Percentiles rank a stretch among this genome's conserved stretches.
Evolutionary conservation across 768 basidiomycete genomes (phyloP).

Genomic region (Russula sp.): DNA sequence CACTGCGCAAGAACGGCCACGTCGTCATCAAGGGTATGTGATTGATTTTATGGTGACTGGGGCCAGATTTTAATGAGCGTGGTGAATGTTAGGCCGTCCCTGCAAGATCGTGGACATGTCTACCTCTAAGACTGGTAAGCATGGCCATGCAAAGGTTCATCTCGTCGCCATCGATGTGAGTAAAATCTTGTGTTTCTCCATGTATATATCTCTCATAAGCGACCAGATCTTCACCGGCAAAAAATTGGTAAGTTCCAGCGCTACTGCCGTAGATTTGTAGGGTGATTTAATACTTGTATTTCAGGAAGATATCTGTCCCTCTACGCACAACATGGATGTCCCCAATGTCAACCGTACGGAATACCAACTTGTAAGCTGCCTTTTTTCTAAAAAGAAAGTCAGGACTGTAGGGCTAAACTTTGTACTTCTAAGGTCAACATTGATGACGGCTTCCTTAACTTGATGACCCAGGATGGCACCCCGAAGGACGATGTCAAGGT

Average conservation of each 20-base stretch:
- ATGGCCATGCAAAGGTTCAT: slow-evolving; percentile 99
- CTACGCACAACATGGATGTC: slow-evolving; percentile 99
- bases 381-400: neutral
- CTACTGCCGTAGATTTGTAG: neutral
- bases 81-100: slow-evolving; percentile 15
- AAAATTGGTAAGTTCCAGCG: slow-evolving; percentile 67
- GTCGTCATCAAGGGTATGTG: slow-evolving; percentile 75
- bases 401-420: neutral
- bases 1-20: slow-evolving; percentile 85
- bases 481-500: slow-evolving; percentile 93
- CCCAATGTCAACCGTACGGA: slow-evolving; percentile 88
- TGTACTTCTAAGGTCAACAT: slow-evolving; percentile 57
- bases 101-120: slow-evolving; percentile 25
- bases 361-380: slow-evolving; percentile 69
- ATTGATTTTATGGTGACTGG: neutral
- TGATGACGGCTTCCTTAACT: slow-evolving; percentile 92
- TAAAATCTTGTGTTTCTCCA: slow-evolving; percentile 21
- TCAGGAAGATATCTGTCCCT: slow-evolving; percentile 90
- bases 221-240: slow-evolving; percentile 94
- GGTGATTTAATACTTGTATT: slow-evolving; percentile 9
- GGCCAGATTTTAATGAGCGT: neutral
- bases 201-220: slow-evolving; percentile 18
- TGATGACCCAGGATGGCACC: slow-evolving; percentile 74
- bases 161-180: slow-evolving; percentile 92
- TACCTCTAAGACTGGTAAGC: slow-evolving; percentile 74